Conservation (phyloP, 164 flowering plant genomes). For the Vitis riparia region DNA sequence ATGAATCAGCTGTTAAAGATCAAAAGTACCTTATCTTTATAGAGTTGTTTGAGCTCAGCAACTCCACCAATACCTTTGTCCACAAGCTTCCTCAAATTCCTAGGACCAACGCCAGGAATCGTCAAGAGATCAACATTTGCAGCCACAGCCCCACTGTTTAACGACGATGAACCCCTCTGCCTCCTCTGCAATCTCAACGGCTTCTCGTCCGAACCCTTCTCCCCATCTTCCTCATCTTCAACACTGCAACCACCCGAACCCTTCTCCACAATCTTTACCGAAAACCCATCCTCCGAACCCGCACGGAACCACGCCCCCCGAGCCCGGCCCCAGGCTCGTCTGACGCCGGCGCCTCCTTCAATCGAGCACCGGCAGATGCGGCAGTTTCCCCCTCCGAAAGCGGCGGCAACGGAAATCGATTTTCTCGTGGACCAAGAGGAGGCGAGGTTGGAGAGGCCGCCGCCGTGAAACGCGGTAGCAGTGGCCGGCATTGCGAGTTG, state of each 20-base stretch:
- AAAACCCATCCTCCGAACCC: slow-evolving; percentile 22
- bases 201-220: slow-evolving; percentile 18
- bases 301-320: slow-evolving; percentile 43
- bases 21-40: slow-evolving; percentile 73
- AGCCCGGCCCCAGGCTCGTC: slow-evolving; percentile 39
- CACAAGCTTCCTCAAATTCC: slow-evolving; percentile 88
- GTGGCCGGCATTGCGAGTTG: slow-evolving; percentile 25
- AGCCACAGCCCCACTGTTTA: slow-evolving; percentile 5
- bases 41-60: slow-evolving; percentile 85
- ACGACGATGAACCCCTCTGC: slow-evolving; percentile 30
- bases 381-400: slow-evolving; percentile 1
- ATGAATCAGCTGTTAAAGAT: background rate
- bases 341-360: slow-evolving; percentile 7
- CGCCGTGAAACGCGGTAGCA: slow-evolving; percentile 17
- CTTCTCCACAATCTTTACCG: slow-evolving; percentile 21
- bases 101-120: slow-evolving; percentile 97
- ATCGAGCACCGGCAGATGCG: slow-evolving; percentile 24
- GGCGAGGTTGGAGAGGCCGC: slow-evolving; percentile 5
- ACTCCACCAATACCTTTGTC: slow-evolving; percentile 86
- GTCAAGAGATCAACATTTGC: slow-evolving; percentile 76
- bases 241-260: slow-evolving; percentile 7
- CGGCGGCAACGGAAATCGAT: slow-evolving; percentile 1
- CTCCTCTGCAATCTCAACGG: slow-evolving; percentile 39
- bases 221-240: slow-evolving; percentile 9
- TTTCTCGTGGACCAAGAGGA: slow-evolving; percentile 8